Base-by-base conservation (phyloP, 371 early-diverging fungal genomes). In the Mucor indicus region DNA sequence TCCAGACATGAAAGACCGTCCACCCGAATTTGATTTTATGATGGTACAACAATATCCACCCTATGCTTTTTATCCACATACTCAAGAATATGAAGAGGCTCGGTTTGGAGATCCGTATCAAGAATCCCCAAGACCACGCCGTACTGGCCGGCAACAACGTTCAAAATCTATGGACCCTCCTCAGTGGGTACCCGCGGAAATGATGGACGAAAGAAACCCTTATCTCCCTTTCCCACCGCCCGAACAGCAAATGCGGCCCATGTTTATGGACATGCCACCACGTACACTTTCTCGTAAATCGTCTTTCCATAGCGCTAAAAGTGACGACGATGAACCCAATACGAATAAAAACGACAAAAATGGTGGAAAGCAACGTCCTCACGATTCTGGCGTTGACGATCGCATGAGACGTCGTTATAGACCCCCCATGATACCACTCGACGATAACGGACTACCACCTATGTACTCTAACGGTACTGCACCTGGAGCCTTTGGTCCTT, bases 101-200 rank as follows among this genome's bases (percentile, higher is more conserved):
- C 15, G 11, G 6, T 17, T 1, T 29, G 38, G 10, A 9, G 10
- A 25, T 3, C 12, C 31, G 10, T 36, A 46, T 11, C 35, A 33
- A 19, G 38, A 22, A 17, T 44, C 37, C 0, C 38, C 21, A 1
- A 9, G 10, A 13, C 35, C 22, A 1, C 25, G 15, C 13, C 27
- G 7, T 24, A 2, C 19, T 29, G 24, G 29, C 4, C 15, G 19
- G 13, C 33, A 36, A 11, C 55, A 31, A 12, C 43, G 55, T 2
- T 55, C 55, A 29, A 48, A 48, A 37, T 55, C 55, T n/a, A 21
- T 43, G 12, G 55, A 48, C 22, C 43, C 38, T 8, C 55, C 43
- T 11, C 24, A 38, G 44, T 15, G 12, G n/a, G 17, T 25, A 8
- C 50, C 38, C 4, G 21, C 25, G 2, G 17, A 38, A n/a, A 9